Percentiles rank a stretch among this genome's conserved stretches.
Conservation (phyloP, 2,329 filamentous ascomycete species). For the Diaporthe helianthi region DNA sequence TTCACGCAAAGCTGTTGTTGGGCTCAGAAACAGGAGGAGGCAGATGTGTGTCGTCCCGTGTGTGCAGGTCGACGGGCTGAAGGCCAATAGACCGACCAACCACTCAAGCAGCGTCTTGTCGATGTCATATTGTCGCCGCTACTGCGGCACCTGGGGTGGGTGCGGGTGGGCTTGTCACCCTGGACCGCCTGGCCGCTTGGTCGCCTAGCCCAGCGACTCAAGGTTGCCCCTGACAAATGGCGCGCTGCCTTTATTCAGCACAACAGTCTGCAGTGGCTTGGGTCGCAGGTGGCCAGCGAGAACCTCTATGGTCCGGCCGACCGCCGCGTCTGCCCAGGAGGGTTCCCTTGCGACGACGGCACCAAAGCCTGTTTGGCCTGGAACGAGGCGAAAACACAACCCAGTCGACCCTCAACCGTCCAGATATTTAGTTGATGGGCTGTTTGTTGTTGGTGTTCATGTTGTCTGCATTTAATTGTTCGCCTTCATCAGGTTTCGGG, state of each 20-base stretch:
- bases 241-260: slow-evolving; percentile 5
- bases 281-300: background rate
- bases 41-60: slow-evolving; percentile 1
- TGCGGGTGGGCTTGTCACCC: slow-evolving; percentile 9
- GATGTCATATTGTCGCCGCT: slow-evolving; percentile 26
- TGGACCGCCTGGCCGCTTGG: background rate
- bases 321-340: background rate
- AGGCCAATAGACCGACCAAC: slow-evolving; percentile 13
- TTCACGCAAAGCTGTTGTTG: background rate
- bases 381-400: background rate
- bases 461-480: background rate
- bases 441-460: background rate
- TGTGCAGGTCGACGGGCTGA: slow-evolving; percentile 1
- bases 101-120: background rate
- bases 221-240: slow-evolving; percentile 30
- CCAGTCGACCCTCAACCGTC: background rate
- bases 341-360: background rate
- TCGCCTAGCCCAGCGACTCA: background rate
- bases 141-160: background rate
- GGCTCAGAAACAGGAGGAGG: slow-evolving; percentile 12
- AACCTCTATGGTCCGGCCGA: background rate
- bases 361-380: background rate
- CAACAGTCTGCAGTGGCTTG: background rate
- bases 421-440: background rate
- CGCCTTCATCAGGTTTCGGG: background rate